These are phyloP conservation scores for Macrolepiota dolichaula DNA, from an alignment of 768 basidiomycete genomes.

Conservation along the genomic window DNA sequence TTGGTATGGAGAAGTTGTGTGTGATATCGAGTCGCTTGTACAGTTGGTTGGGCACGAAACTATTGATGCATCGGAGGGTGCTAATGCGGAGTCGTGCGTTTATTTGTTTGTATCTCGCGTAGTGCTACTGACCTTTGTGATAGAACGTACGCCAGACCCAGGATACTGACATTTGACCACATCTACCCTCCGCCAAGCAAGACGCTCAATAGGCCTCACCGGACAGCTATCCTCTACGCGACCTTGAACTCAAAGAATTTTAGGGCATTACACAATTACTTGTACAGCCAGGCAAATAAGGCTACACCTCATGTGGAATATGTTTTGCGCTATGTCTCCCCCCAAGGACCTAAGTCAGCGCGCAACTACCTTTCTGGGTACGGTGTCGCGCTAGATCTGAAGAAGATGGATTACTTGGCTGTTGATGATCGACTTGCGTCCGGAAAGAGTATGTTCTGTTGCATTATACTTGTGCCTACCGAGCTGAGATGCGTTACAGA, in stretches of 20 bases:
- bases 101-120: not conserved
- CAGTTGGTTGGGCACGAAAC: constrained; percentile 50
- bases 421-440: constrained; percentile 75
- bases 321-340: constrained; percentile 68
- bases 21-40: constrained; percentile 58
- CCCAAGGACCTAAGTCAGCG: constrained; percentile 21
- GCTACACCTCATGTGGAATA: constrained; percentile 59
- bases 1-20: constrained; percentile 75
- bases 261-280: constrained; percentile 62
- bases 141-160: constrained; percentile 37
- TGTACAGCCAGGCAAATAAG: constrained; percentile 47
- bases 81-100: constrained; percentile 25
- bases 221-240: constrained; percentile 78
- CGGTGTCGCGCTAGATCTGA: constrained; percentile 88
- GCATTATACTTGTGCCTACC: not conserved
- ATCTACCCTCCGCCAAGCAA: constrained; percentile 49
- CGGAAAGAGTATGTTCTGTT: constrained; percentile 14
- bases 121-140: not conserved
- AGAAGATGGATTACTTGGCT: constrained; percentile 96
- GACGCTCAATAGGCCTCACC: constrained; percentile 44
- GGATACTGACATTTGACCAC: constrained; percentile 76
- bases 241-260: constrained; percentile 65
- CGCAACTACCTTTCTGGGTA: constrained; percentile 74
- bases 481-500: not conserved
- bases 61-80: constrained; percentile 34